phyloP scores from a whole-genome alignment of 2,329 filamentous ascomycete genomes.

The Zymoseptoria crescenta region DNA sequence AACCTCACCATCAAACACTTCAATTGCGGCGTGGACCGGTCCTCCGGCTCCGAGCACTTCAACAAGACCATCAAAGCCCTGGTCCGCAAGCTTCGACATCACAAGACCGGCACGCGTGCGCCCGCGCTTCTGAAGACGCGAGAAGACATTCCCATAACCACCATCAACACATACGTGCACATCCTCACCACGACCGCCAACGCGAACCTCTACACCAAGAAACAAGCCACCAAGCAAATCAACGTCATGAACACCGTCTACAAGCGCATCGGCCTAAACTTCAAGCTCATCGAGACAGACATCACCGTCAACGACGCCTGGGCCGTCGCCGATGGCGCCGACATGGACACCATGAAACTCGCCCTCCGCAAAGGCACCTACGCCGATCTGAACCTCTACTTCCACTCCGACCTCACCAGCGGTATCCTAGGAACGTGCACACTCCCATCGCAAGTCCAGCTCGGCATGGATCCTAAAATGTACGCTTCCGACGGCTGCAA shows the following conservation, averaged over 20 bases:
- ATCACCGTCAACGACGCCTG: slow-evolving; percentile 48
- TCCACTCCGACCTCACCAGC: slow-evolving; percentile 46
- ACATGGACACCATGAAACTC: slow-evolving; percentile 46
- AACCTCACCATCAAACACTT: slow-evolving; percentile 30
- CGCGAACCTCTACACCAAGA: slow-evolving; percentile 33
- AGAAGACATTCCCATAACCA: slow-evolving; percentile 24
- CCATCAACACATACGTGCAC: slow-evolving; percentile 39
- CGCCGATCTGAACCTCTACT: slow-evolving; percentile 50
- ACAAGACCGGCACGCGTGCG: slow-evolving; percentile 14
- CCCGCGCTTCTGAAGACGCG: slow-evolving; percentile 23
- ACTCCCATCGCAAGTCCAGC: slow-evolving; percentile 34
- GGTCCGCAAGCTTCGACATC: slow-evolving; percentile 21
- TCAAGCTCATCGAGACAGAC: slow-evolving; percentile 42
- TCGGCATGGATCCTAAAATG: slow-evolving; percentile 23
- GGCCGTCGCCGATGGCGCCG: slow-evolving; percentile 41
- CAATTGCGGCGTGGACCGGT: slow-evolving; percentile 36
- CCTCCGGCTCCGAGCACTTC: slow-evolving; percentile 33
- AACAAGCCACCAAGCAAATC: slow-evolving; percentile 34
- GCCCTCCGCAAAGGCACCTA: slow-evolving; percentile 48
- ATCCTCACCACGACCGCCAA: slow-evolving; percentile 34
- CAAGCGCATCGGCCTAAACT: slow-evolving; percentile 44
- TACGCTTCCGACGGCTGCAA: slow-evolving; percentile 52
- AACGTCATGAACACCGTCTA: slow-evolving; percentile 38
- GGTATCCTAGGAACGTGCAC: slow-evolving; percentile 49
- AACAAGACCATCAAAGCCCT: slow-evolving; percentile 32